Base-by-base conservation (phyloP, 2,329 filamentous ascomycete genomes). In the Colletotrichum incanum region DNA sequence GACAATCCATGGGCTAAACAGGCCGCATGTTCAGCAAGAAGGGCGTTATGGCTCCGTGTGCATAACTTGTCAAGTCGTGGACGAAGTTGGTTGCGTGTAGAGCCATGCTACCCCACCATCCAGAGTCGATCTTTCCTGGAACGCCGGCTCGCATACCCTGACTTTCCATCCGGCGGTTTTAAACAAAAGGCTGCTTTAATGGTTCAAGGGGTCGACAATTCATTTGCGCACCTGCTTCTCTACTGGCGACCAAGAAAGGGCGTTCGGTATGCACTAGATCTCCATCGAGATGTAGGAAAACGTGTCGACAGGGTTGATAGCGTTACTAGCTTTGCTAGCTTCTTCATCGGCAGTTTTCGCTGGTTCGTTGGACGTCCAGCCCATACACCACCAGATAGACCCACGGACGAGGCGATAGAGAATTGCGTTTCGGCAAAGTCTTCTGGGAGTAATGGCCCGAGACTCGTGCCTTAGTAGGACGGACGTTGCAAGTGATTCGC, bases 251-350 rank as follows among this genome's bases (percentile, higher is more conserved):
- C 28, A 31, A 31, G 28, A 31, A 59, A 59, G 28, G 14, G 39
- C 47, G 63, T 18, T 60, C 47, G 47, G 28, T 8, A 71, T 47
- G 31, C 31, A 54, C 20, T 50, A 60, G 39, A 55, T 70, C 37
- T 54, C 23, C 55, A 55, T 56, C 31, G 55, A 34, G 47, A 61
- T 55, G 16, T 39, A 31, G 28, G 54, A 52, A 66, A 56, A 61
- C 55, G 54, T 61, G 63, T 43, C 45, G 39, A 65, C 63, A 60
- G 54, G 61, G 67, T 55, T 70, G 12, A 34, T 12, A 11, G 37
- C 20, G 65, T 37, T 66, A 47, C 28, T 31, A 18, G 55, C 26
- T 14, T 47, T 23, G 18, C 43, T 54, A 31, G 28, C 28, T 31
- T 31, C 28, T 31, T 31, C 28, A 49, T 52, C 52, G 34, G 52